These are phyloP conservation scores for Rhododendron ferrugineum DNA, from an alignment of 148 eudicot species.

Conservation along the genomic window DNA sequence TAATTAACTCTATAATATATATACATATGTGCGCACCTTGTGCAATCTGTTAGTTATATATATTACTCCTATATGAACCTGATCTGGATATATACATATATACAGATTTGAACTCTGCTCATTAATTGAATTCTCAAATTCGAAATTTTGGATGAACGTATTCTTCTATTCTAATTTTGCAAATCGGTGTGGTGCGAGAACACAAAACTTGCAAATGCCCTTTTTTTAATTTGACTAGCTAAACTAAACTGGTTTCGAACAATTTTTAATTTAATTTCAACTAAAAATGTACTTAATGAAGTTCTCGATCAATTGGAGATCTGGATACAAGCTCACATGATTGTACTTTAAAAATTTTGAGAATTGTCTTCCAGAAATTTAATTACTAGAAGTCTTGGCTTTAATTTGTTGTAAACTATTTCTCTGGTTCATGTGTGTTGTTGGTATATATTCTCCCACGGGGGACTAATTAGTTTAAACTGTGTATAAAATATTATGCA, in stretches of 20 bases:
- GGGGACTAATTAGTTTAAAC: background rate
- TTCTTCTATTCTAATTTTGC: background rate
- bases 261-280: no score
- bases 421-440: background rate
- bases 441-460: background rate
- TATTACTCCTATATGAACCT: no score
- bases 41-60: background rate
- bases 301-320: background rate
- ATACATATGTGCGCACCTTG: background rate
- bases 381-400: background rate
- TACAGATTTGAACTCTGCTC: background rate
- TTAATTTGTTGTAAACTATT: background rate
- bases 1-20: no score
- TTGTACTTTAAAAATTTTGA: background rate
- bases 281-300: background rate
- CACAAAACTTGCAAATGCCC: background rate
- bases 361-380: background rate
- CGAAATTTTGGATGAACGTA: no score
- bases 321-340: background rate
- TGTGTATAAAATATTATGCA: slow-evolving; percentile 15
- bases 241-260: background rate
- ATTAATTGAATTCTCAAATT: background rate
- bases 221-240: no score
- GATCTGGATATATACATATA: no score
- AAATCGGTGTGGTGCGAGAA: background rate